These are phyloP conservation scores for Fusarium musae DNA, from an alignment of 2,329 filamentous ascomycete species.

Conservation along the genomic window DNA sequence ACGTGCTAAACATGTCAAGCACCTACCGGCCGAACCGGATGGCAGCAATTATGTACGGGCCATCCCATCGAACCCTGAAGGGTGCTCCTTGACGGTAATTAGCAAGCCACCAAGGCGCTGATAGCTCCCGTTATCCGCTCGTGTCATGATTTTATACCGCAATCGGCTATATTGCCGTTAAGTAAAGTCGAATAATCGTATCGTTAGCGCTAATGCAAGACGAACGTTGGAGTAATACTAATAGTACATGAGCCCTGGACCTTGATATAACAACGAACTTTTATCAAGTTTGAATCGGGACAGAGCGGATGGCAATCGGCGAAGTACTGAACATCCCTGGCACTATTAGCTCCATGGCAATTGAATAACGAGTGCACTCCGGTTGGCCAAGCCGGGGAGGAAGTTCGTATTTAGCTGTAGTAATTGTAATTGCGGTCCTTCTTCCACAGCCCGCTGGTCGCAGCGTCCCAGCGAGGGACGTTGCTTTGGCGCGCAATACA, in stretches of 20 bases:
- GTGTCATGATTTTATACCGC: conserved; percentile 23
- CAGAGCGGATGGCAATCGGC: conserved; percentile 17
- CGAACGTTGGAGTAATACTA: conserved; percentile 15
- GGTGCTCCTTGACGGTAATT: conserved; percentile 31
- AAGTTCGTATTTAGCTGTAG: conserved; percentile 28
- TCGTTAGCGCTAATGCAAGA: conserved; percentile 13
- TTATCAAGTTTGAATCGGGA: conserved; percentile 28
- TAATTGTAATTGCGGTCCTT: conserved; percentile 29
- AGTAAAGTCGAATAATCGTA: conserved; percentile 26
- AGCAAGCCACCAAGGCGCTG: conserved; percentile 32
- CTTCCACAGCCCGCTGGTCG: conserved; percentile 30
- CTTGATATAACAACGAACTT: conserved; percentile 13
- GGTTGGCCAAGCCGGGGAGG: conserved; percentile 29
- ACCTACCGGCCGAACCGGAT: conserved; percentile 33
- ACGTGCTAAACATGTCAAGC: conserved; percentile 16
- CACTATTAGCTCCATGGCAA: neutral
- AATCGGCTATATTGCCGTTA: conserved; percentile 20
- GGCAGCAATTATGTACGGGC: conserved; percentile 16
- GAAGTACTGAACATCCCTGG: conserved; percentile 2
- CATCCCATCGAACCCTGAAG: conserved; percentile 22
- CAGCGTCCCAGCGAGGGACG: conserved; percentile 33
- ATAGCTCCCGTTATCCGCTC: conserved; percentile 29
- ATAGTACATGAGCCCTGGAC: conserved; percentile 26
- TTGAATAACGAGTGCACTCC: conserved; percentile 10
- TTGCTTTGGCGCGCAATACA: conserved; percentile 13